Percentiles rank a stretch among this genome's conserved stretches.
Evolutionary conservation across 2,329 filamentous ascomycete species (phyloP).

Genomic region (Trichothecium sympodiale): DNA sequence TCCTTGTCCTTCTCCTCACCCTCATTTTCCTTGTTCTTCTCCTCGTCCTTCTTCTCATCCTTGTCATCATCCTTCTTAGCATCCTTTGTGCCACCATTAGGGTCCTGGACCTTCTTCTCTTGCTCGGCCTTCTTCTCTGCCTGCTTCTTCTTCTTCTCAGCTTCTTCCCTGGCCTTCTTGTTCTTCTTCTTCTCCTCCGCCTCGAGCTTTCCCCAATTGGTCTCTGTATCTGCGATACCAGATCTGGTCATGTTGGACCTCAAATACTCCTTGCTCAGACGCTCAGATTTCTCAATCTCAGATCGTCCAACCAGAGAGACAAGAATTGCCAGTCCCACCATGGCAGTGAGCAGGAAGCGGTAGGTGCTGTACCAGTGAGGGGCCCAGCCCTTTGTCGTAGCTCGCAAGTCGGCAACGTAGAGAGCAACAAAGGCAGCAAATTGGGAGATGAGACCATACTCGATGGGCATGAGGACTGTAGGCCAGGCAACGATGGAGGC

Average conservation of each 20-base stretch:
- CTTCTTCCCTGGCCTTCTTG: conserved; percentile 11
- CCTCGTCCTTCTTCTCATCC: conserved; percentile 12
- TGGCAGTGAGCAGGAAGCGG: conserved; percentile 82
- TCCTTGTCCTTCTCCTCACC: conserved; percentile 7
- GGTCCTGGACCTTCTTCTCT: conserved; percentile 11
- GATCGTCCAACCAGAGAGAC: conserved; percentile 72
- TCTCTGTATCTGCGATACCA: conserved; percentile 21
- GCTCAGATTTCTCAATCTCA: conserved; percentile 43
- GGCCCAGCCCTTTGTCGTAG: conserved; percentile 63
- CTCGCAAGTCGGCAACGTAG: conserved; percentile 74
- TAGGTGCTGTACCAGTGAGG: conserved; percentile 82
- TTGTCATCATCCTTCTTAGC: conserved; percentile 8
- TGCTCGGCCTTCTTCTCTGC: conserved; percentile 9
- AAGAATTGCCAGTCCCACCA: conserved; percentile 75
- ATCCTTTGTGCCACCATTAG: conserved; percentile 7
- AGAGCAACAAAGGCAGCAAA: conserved; percentile 76
- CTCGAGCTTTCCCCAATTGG: conserved; percentile 36
- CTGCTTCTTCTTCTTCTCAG: conserved; percentile 15
- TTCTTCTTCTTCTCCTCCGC: conserved; percentile 22
- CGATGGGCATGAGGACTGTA: conserved; percentile 70
- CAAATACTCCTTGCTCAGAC: conserved; percentile 21
- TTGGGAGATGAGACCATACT: conserved; percentile 77
- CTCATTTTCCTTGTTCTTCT: conserved; percentile 13
- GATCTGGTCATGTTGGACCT: conserved; percentile 24
- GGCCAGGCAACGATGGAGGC: conserved; percentile 81